Evolutionary conservation across 129 eudicot species (phyloP), one percentile per base, ranked within the genome.

Genomic region (Sambucus nigra): DNA sequence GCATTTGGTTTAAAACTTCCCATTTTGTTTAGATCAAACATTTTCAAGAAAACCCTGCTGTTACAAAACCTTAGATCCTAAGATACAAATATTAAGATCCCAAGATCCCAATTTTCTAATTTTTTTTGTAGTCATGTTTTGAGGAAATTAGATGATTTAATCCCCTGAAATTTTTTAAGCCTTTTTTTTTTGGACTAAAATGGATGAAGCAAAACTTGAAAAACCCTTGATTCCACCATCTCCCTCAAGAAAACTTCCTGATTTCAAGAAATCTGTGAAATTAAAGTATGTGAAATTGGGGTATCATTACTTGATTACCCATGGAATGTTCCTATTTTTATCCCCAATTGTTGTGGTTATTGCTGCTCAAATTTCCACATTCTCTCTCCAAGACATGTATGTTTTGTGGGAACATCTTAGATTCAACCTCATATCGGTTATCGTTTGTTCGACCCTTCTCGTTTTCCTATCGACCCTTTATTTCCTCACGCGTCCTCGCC

Each of bases 201-300:
- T 83, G 94, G 72, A 75, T 66, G 91, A 75, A 61, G 38, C 69
- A 10, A 73, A 77, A 38, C 58, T 67, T 52, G 69, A 61, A 58
- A 75, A 74, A 28, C 81, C 95, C 47, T 78, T 78, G 74, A 75
- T 77, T 40, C 69, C 76, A 47, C 68, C 74, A 51, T 77, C 95
- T 10, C 41, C 76, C 2, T 71, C 80, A 25, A 55, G 68, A 14
- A 75, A 68, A 61, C 86, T 81, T 23, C 95, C 95, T 15, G 95
- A 86, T 81, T 86, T 86, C 65, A 86, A 86, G 65, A 75, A 86
- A 78, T 86, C 95, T 40, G 69, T 86, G 1, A 86, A 81, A 35
- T 64, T 86, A 50, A 86, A 86, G 73, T 86, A 86, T 70, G 95
- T 86, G 28, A 86, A 86, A 60, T 65, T 86, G 24, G 95, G 95